Conservation (phyloP, 306 rosid species). For the Leucaena leucocephala region DNA sequence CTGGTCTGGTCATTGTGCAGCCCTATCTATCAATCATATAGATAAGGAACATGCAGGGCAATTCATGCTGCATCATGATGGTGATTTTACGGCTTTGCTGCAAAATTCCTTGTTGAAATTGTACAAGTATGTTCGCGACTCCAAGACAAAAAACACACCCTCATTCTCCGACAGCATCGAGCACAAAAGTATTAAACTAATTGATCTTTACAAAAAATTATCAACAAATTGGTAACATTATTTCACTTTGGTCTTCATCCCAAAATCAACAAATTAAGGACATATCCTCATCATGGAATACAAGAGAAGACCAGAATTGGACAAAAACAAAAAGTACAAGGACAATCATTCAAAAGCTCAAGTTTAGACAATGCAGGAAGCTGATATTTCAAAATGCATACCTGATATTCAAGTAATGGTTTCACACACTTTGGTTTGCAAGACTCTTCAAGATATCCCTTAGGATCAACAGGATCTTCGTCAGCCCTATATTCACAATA, state of each 20-base stretch:
- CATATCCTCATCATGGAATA: background rate
- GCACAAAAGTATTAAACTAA: background rate
- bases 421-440: slow-evolving; percentile 99
- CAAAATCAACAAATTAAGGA: background rate
- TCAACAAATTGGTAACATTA: no score
- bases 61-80: background rate
- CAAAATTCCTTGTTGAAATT: background rate
- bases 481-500: slow-evolving; percentile 74
- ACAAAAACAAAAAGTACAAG: background rate
- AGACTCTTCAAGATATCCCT: slow-evolving; percentile 74
- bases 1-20: no score
- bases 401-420: slow-evolving; percentile 85
- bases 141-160: background rate
- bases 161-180: background rate
- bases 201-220: background rate
- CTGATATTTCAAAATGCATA: slow-evolving; percentile 21
- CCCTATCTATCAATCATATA: background rate
- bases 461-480: slow-evolving; percentile 92
- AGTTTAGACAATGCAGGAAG: background rate
- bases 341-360: background rate
- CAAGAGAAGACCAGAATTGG: background rate
- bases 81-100: background rate
- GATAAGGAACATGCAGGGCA: background rate
- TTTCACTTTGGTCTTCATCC: background rate
- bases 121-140: background rate